phyloP scores from a whole-genome alignment of 1,284 basidiomycete genomes.

The Cutaneotrichosporon sp. region DNA sequence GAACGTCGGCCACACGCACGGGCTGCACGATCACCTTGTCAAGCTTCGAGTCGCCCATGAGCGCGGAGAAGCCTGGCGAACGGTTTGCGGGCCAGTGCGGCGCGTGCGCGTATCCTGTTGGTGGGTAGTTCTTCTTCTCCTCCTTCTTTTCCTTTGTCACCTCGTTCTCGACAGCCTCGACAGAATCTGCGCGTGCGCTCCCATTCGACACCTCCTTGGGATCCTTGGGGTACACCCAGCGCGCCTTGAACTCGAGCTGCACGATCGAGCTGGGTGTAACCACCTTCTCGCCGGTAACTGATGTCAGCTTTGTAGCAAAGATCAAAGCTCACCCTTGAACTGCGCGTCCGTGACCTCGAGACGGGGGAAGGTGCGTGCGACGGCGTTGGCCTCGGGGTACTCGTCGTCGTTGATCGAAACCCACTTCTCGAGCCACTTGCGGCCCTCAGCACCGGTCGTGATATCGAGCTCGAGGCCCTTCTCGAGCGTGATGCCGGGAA shows the following conservation, averaged over 20 bases:
- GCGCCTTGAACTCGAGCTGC: constrained; percentile 72
- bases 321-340: constrained; percentile 70
- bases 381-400: constrained; percentile 64
- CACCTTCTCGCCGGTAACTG: constrained; percentile 85
- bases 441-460: constrained; percentile 58
- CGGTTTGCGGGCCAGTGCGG: constrained; percentile 86
- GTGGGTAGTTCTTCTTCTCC: constrained; percentile 61
- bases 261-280: constrained; percentile 89
- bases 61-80: constrained; percentile 85
- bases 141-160: constrained; percentile 3
- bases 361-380: constrained; percentile 69
- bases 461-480: constrained; percentile 57
- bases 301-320: background rate
- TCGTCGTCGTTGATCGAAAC: constrained; percentile 59
- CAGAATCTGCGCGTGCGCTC: constrained; percentile 28
- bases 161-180: constrained; percentile 27
- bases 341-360: constrained; percentile 78
- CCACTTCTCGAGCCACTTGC: constrained; percentile 56
- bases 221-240: constrained; percentile 41
- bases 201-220: constrained; percentile 16
- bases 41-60: constrained; percentile 86
- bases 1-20: constrained; percentile 76
- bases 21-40: constrained; percentile 90
- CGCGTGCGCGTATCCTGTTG: constrained; percentile 78
- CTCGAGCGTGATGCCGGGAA: constrained; percentile 65